phyloP scores from a whole-genome alignment of 441 rosid species.

The Erysimum cheiri region DNA sequence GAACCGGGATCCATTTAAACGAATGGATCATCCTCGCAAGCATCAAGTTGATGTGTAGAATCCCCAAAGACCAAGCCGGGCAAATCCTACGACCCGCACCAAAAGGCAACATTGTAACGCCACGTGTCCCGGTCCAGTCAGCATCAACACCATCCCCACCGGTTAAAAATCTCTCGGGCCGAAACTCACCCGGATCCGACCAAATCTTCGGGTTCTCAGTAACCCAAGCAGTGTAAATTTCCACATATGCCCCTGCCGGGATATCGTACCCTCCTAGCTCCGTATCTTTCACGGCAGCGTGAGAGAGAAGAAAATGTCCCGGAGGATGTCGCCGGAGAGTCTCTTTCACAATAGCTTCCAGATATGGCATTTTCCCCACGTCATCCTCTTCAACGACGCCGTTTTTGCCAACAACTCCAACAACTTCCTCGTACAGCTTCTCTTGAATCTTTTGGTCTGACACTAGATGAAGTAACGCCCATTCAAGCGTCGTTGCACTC shows the following conservation, averaged over 20 bases:
- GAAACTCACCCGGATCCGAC: conserved; percentile 70
- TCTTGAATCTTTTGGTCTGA: conserved; percentile 68
- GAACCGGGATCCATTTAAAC: conserved; percentile 72
- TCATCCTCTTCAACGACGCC: conserved; percentile 68
- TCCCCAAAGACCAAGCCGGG: conserved; percentile 84
- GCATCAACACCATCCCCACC: conserved; percentile 86
- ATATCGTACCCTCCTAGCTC: conserved; percentile 77
- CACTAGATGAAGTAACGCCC: conserved; percentile 81
- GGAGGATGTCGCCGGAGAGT: conserved; percentile 95
- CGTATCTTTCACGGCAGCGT: conserved; percentile 65
- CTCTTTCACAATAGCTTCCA: conserved; percentile 78
- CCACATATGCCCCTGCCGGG: conserved; percentile 69
- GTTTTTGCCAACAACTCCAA: conserved; percentile 56
- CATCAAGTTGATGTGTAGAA: conserved; percentile 68
- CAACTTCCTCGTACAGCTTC: conserved; percentile 66
- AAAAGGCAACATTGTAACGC: conserved; percentile 79
- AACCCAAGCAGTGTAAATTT: conserved; percentile 90
- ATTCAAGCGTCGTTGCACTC: conserved; percentile 78
- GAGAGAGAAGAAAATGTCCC: conserved; percentile 87
- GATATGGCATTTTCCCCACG: conserved; percentile 67
- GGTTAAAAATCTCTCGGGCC: conserved; percentile 77
- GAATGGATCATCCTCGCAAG: conserved; percentile 87
- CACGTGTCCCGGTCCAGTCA: conserved; percentile 84
- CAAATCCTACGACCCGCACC: conserved; percentile 94
- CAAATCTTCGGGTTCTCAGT: conserved; percentile 80